Evolutionary conservation across 2,329 filamentous ascomycete species (phyloP).

Genomic region (Colletotrichum siamense): DNA sequence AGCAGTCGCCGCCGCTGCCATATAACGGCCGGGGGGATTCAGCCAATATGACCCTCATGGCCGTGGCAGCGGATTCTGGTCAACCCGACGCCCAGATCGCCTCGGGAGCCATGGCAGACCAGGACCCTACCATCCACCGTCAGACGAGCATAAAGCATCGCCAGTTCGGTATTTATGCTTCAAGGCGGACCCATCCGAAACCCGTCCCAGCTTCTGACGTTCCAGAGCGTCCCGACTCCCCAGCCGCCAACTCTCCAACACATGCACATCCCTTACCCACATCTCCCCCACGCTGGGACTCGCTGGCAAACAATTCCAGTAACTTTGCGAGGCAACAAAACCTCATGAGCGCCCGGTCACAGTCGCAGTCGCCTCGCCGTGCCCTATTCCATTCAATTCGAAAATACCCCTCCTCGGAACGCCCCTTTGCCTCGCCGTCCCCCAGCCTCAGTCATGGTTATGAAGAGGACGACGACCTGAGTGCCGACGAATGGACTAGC

Average conservation of each 20-base stretch:
- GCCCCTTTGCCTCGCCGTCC: conserved; percentile 28
- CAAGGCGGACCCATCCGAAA: conserved; percentile 20
- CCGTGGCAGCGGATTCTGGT: conserved; percentile 24
- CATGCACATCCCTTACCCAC: conserved; percentile 40
- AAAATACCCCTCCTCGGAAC: conserved; percentile 34
- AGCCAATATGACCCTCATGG: conserved; percentile 22
- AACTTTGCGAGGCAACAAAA: conserved; percentile 20
- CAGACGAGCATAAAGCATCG: conserved; percentile 21
- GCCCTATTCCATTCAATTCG: conserved; percentile 28
- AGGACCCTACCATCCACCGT: conserved; percentile 15
- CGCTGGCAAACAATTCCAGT: conserved; percentile 31
- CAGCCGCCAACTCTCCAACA: conserved; percentile 24
- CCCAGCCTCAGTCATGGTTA: conserved; percentile 13
- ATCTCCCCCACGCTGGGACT: conserved; percentile 52
- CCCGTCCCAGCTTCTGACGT: conserved; percentile 20
- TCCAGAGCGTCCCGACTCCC: conserved; percentile 16
- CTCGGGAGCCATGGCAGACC: conserved; percentile 3
- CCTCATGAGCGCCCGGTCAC: background rate
- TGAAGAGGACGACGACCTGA: conserved; percentile 25
- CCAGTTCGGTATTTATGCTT: conserved; percentile 24
- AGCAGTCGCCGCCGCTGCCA: conserved; percentile 16
- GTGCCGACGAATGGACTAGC: conserved; percentile 25
- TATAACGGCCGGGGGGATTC: conserved; percentile 13
- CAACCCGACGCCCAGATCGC: conserved; percentile 7
- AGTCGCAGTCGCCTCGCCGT: conserved; percentile 28